Evolutionary conservation across 192 early-diverging fungal genomes (phyloP).

Genomic region (Coemansia sp.): DNA sequence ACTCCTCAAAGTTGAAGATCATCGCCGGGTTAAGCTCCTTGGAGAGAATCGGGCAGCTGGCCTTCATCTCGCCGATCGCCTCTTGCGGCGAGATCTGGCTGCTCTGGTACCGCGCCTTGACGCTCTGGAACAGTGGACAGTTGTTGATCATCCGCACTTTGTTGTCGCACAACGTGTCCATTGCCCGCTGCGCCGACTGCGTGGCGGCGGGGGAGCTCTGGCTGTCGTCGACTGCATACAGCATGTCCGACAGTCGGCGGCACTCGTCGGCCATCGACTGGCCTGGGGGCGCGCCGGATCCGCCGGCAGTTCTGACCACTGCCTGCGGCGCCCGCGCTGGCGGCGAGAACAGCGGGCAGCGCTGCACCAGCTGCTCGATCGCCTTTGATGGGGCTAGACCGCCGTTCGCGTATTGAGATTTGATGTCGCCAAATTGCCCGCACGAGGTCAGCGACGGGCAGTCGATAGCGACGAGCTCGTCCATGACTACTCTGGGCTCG

Average conservation of each 20-base stretch:
- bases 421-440: constrained; percentile 21
- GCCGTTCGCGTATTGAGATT: constrained; percentile 19
- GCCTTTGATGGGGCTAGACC: constrained; percentile 26
- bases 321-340: constrained; percentile 6
- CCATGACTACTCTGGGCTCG: constrained; percentile 29
- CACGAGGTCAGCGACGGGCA: constrained; percentile 39
- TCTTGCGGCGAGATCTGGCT: constrained; percentile 23
- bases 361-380: constrained; percentile 23
- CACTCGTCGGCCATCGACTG: constrained; percentile 50
- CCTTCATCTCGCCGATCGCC: constrained; percentile 46
- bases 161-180: constrained; percentile 33
- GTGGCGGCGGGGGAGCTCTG: neutral
- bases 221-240: constrained; percentile 29
- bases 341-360: constrained; percentile 33
- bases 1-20: constrained; percentile 51
- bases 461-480: constrained; percentile 19
- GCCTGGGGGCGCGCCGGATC: constrained; percentile 13
- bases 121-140: constrained; percentile 43
- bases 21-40: constrained; percentile 52
- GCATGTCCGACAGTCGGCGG: constrained; percentile 41
- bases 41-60: constrained; percentile 48
- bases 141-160: constrained; percentile 45
- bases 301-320: neutral
- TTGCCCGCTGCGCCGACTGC: constrained; percentile 12
- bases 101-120: constrained; percentile 36